Evolutionary conservation across 495 filamentous ascomycete genomes (phyloP).

Genomic region (Neurospora intermedia): DNA sequence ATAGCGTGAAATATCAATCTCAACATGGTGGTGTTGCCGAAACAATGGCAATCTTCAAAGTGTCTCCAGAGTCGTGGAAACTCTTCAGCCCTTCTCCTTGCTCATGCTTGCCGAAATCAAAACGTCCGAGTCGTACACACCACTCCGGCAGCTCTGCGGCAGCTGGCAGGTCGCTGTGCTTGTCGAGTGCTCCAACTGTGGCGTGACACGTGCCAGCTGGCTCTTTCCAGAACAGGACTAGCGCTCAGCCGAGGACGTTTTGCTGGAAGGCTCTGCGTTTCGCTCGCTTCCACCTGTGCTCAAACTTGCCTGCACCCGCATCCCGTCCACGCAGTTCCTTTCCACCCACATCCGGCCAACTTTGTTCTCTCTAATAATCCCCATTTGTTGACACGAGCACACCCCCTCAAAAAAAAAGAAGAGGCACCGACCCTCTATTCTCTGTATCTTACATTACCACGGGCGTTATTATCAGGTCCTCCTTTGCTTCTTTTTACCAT

Average conservation of each 20-base stretch:
- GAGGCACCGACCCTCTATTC: background rate
- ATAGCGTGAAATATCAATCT: background rate
- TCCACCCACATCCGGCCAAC: slow-evolving; percentile 17
- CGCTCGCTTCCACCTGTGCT: slow-evolving; percentile 1
- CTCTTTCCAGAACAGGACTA: slow-evolving; percentile 9
- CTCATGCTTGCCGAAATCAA: background rate
- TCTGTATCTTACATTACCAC: slow-evolving; percentile 18
- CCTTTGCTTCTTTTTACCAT: slow-evolving; percentile 10
- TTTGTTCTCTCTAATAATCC: slow-evolving; percentile 4
- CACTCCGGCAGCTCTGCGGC: background rate
- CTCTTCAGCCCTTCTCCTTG: background rate
- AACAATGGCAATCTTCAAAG: background rate
- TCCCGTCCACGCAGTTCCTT: slow-evolving; percentile 9
- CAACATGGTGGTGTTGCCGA: background rate
- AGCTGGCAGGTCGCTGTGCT: background rate
- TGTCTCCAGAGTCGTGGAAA: background rate
- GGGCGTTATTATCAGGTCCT: slow-evolving; percentile 10
- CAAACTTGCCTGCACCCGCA: slow-evolving; percentile 6
- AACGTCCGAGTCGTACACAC: background rate
- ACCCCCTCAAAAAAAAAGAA: background rate
- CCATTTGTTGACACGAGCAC: background rate
- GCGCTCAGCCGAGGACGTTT: slow-evolving; percentile 9
- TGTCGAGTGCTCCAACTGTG: slow-evolving; percentile 4
- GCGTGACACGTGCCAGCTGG: slow-evolving; percentile 16
- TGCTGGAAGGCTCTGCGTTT: slow-evolving; percentile 26